These are phyloP conservation scores for Fusarium sp. DNA, from an alignment of 2,329 filamentous ascomycete species.

Conservation along the genomic window DNA sequence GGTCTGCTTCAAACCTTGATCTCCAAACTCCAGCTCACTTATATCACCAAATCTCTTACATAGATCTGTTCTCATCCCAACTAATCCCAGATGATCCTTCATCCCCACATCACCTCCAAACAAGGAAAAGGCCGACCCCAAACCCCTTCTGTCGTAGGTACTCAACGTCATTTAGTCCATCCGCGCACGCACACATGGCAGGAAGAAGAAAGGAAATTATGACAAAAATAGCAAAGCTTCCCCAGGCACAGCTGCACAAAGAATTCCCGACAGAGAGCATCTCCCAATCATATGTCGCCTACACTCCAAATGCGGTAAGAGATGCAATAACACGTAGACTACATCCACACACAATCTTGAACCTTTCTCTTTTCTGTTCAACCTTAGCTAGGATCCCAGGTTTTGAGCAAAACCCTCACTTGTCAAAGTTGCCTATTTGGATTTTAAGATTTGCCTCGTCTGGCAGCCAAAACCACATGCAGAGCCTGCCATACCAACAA, in stretches of 20 bases:
- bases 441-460: conserved; percentile 33
- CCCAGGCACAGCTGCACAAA: background rate
- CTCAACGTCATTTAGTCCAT: conserved; percentile 22
- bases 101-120: conserved; percentile 42
- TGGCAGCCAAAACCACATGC: conserved; percentile 9
- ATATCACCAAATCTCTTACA: background rate
- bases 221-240: conserved; percentile 55
- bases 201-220: conserved; percentile 24
- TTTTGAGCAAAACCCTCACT: background rate
- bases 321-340: conserved; percentile 7
- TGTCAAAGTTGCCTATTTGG: conserved; percentile 2
- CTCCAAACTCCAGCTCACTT: background rate
- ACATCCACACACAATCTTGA: background rate
- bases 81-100: conserved; percentile 16
- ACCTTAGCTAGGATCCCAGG: conserved; percentile 10
- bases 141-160: conserved; percentile 34
- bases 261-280: background rate
- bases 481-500: conserved; percentile 4
- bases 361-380: conserved; percentile 33
- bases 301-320: conserved; percentile 39
- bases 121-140: conserved; percentile 40
- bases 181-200: background rate
- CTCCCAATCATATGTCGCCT: conserved; percentile 38
- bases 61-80: background rate
- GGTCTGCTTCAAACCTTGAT: background rate